Conservation (phyloP, 306 rosid genomes). For the Pueraria montana region DNA sequence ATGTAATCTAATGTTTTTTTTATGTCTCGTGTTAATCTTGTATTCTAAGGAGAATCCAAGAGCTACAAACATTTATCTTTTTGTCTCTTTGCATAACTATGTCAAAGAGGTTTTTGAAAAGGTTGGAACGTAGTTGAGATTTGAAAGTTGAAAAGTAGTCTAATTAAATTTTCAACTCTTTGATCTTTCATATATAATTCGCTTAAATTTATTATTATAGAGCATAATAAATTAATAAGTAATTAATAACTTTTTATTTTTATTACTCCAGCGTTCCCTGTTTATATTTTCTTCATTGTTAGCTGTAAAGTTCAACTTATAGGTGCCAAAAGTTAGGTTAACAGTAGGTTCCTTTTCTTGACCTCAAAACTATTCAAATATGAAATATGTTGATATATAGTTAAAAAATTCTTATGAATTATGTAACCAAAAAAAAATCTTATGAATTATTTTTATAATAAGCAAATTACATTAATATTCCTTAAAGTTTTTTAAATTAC, state of each 20-base stretch:
- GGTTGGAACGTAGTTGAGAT: slow-evolving; percentile 4
- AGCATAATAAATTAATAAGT: not conserved
- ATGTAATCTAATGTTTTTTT: too few relatives aligned
- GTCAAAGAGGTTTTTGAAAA: slow-evolving; percentile 13
- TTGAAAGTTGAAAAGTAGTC: not conserved
- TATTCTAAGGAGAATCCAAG: slow-evolving; percentile 37
- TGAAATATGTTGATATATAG: not conserved
- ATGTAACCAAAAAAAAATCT: too few relatives aligned
- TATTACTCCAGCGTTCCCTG: not conserved
- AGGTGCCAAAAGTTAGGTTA: slow-evolving; percentile 55
- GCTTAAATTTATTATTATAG: not conserved
- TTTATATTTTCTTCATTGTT: not conserved
- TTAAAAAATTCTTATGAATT: not conserved
- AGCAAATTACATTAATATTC: too few relatives aligned
- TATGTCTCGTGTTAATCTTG: not conserved
- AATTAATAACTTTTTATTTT: not conserved
- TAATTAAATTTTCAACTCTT: not conserved
- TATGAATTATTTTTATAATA: too few relatives aligned
- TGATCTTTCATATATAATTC: not conserved
- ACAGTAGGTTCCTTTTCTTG: slow-evolving; percentile 34
- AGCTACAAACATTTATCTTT: not conserved
- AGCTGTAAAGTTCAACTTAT: slow-evolving; percentile 27
- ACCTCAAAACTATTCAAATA: not conserved
- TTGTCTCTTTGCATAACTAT: slow-evolving; percentile 7
- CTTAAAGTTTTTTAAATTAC: too few relatives aligned